A percentile compares a stretch with the other conserved stretches of the same genome.
These are phyloP conservation scores for Scleroderma citrinum DNA, from an alignment of 768 basidiomycete genomes.

Conservation along the genomic window DNA sequence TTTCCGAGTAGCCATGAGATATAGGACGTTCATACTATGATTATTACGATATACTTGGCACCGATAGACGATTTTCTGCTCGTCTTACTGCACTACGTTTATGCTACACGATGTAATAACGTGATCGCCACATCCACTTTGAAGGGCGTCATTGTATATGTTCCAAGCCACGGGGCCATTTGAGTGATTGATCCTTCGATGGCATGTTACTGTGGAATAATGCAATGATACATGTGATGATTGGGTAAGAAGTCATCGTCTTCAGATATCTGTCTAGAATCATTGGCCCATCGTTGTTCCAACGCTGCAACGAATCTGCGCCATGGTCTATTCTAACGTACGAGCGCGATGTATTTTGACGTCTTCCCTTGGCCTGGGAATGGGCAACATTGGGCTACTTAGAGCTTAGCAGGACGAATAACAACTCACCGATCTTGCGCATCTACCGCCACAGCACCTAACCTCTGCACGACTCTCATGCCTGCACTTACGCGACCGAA, in stretches of 20 bases:
- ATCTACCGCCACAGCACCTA: conserved; percentile 89
- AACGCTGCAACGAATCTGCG: neutral
- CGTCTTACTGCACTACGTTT: neutral
- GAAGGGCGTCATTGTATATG: too few species aligned
- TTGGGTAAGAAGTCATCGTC: too few species aligned
- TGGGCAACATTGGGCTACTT: neutral
- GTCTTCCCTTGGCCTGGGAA: conserved; percentile 60
- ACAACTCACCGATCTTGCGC: conserved; percentile 71
- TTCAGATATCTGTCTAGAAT: too few species aligned
- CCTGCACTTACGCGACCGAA: conserved; percentile 88
- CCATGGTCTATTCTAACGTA: conserved; percentile 4
- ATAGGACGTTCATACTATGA: neutral
- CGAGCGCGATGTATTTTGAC: conserved; percentile 85
- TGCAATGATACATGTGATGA: neutral
- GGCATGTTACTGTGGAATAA: too few species aligned
- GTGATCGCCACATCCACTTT: too few species aligned
- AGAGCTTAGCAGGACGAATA: conserved; percentile 28
- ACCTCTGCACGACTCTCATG: conserved; percentile 86
- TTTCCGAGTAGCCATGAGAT: neutral
- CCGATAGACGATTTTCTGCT: neutral
- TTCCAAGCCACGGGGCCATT: too few species aligned
- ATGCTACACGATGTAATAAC: neutral
- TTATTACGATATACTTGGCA: neutral
- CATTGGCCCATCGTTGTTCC: neutral
- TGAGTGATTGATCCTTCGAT: too few species aligned